phyloP scores from a whole-genome alignment of 306 rosid species.

The Clitoria ternatea region DNA sequence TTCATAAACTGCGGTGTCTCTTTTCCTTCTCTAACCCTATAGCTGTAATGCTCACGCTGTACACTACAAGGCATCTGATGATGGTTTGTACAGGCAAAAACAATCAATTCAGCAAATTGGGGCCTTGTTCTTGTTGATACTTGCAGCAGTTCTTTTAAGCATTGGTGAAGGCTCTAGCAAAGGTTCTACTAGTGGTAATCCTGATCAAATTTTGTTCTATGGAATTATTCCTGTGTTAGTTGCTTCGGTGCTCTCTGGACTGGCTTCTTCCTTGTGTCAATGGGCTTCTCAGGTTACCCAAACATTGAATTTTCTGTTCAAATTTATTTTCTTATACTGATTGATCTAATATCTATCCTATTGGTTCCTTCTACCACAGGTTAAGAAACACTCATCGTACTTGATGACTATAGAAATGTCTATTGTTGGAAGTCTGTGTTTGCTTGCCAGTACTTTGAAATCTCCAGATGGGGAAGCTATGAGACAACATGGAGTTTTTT shows the following conservation, averaged over 20 bases:
- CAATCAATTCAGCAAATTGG: constrained; percentile 93
- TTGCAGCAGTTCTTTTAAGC: constrained; percentile 89
- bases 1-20: neutral
- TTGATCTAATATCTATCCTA: constrained; percentile 10
- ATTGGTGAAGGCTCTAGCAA: constrained; percentile 89
- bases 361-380: constrained; percentile 48
- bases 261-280: constrained; percentile 94
- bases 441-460: constrained; percentile 69
- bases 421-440: constrained; percentile 77
- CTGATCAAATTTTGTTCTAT: constrained; percentile 73
- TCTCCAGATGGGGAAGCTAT: constrained; percentile 96
- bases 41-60: neutral
- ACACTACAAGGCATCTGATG: constrained; percentile 31
- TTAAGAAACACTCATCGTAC: constrained; percentile 92
- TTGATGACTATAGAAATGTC: constrained; percentile 98
- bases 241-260: constrained; percentile 92
- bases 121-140: constrained; percentile 78
- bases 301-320: constrained; percentile 20
- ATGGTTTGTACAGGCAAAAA: constrained; percentile 61
- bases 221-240: constrained; percentile 90
- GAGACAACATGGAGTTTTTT: constrained; percentile 64
- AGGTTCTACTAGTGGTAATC: constrained; percentile 43
- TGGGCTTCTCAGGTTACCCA: constrained; percentile 96
- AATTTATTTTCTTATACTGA: neutral
- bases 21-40: constrained; percentile 3